Conservation (phyloP, 371 early-diverging fungal genomes). For the Actinomucor elegans region DNA sequence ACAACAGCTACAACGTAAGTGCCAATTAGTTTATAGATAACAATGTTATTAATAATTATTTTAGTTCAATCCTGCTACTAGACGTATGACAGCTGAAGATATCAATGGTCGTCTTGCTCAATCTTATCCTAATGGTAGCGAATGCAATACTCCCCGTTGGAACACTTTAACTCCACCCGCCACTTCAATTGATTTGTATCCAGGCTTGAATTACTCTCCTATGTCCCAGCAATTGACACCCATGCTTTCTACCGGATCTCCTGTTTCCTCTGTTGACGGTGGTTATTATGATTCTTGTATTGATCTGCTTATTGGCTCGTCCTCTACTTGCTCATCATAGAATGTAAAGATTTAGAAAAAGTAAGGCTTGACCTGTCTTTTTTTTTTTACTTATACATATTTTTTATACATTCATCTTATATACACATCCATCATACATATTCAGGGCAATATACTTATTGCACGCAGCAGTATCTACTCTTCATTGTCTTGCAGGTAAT, state of each 20-base stretch:
- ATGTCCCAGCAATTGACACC: slow-evolving; percentile 27
- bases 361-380: too few species aligned
- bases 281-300: slow-evolving; percentile 24
- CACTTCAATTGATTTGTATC: slow-evolving; percentile 9
- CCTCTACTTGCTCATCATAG: too few species aligned
- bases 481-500: too few species aligned
- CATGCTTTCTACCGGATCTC: slow-evolving; percentile 24
- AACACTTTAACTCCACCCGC: background rate
- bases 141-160: slow-evolving; percentile 11
- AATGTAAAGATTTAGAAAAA: too few species aligned
- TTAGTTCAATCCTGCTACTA: background rate
- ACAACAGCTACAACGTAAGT: too few species aligned
- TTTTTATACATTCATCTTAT: background rate
- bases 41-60: too few species aligned
- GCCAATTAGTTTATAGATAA: too few species aligned
- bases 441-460: too few species aligned
- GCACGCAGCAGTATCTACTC: too few species aligned
- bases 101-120: background rate
- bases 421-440: too few species aligned
- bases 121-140: slow-evolving; percentile 5
- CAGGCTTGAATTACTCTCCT: slow-evolving; percentile 17
- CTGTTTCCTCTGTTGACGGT: slow-evolving; percentile 19
- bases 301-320: slow-evolving; percentile 11
- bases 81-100: slow-evolving; percentile 19
- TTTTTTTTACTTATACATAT: too few species aligned